phyloP scores from a whole-genome alignment of 306 rosid species.

The Cucurbita argyrosperma region DNA sequence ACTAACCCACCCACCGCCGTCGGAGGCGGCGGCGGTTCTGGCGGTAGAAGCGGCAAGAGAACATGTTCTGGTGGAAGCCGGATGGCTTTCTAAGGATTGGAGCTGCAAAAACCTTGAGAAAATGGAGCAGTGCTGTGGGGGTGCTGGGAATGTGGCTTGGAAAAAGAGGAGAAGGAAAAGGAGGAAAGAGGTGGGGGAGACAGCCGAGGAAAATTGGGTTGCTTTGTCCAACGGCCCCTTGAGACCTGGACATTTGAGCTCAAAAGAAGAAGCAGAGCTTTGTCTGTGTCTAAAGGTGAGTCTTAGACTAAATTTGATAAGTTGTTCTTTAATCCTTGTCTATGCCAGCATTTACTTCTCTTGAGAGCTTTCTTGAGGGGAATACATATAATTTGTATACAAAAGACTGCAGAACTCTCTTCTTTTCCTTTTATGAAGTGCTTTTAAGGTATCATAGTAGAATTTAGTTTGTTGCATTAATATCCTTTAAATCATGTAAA shows the following conservation, averaged over 20 bases:
- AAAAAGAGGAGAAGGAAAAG: conserved; percentile 43
- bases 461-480: neutral
- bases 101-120: conserved; percentile 16
- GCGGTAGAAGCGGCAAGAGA: conserved; percentile 31
- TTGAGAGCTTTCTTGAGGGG: neutral
- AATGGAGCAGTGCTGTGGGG: conserved; percentile 7
- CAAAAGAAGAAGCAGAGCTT: conserved; percentile 46
- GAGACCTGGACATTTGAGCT: conserved; percentile 31
- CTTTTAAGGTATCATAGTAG: neutral
- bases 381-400: neutral
- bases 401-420: neutral
- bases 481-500: neutral
- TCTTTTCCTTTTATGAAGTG: neutral
- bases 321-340: neutral
- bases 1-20: conserved; percentile 21
- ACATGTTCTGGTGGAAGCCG: conserved; percentile 13
- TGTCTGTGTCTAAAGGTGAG: conserved; percentile 51
- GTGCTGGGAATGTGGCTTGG: conserved; percentile 16
- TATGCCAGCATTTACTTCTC: neutral
- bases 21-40: conserved; percentile 30
- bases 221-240: conserved; percentile 13
- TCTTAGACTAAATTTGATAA: neutral
- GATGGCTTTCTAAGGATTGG: conserved; percentile 16
- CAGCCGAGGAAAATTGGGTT: conserved; percentile 1
- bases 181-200: conserved; percentile 25